Base-by-base conservation (phyloP, 805 yeast genomes). In the Komagataella kurtzmanii region DNA sequence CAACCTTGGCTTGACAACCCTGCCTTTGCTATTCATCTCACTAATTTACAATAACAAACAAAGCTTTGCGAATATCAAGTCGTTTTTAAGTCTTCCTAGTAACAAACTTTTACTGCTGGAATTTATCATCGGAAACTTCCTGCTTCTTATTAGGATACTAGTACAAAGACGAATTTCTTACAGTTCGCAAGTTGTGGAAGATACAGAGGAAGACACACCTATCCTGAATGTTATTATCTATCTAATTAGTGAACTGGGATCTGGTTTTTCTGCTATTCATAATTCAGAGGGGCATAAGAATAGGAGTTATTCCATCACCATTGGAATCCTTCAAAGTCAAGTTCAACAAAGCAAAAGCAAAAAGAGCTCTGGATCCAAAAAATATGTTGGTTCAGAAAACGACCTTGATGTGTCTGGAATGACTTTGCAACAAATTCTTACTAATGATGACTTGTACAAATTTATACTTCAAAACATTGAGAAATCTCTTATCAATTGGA, bases 1-100 rank as follows among this genome's bases (percentile, higher is more conserved):
- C 58, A 77, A 77, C 54, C 61, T 79, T 50, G 81, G 81, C 1
- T 67, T 78, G 23, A 66, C 77, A 12, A 62, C 76, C 7, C 68
- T 75, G 53, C 83, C 84, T 0, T 56, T 78, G 40, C 58, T 78
- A 7, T 70, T 76, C 57, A 54, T 63, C 54, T 53, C 67, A 45
- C 47, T 72, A 52, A 55, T 61, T n/a, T 57, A 59, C 24, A 54
- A 55, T 17, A 60, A 64, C 44, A 57, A 57, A 10, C 55, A 57
- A 5, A 52, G 70, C 51, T 57, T 66, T n/a, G 59, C 59, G 24
- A 55, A 61, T 24, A 30, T 30, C n/a, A 60, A 61, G 23, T 56
- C 60, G 10, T 62, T 64, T 46, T 57, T 68, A 21, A 59, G 62
- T 36, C 58, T 68, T 46, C 69, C 70, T 3, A 52, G 56, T n/a